phyloP scores from a whole-genome alignment of 192 early-diverging fungal genomes.

The Backusella tuberculispora region DNA sequence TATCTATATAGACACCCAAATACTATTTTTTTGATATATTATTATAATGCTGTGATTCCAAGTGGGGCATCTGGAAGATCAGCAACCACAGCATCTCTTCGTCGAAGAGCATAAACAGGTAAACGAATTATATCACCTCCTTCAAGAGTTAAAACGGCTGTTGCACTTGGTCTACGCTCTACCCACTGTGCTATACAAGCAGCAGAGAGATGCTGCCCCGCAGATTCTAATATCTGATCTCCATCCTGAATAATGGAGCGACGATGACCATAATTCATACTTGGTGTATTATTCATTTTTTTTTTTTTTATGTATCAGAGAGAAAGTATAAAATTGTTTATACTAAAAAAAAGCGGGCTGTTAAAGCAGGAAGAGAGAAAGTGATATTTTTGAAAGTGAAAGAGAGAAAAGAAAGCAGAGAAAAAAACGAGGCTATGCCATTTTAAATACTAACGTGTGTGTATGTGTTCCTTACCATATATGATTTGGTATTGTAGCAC shows the following conservation, averaged over 20 bases:
- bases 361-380: neutral
- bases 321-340: neutral
- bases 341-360: neutral
- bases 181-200: constrained; percentile 28
- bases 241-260: constrained; percentile 21
- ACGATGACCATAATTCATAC: constrained; percentile 4
- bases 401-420: neutral
- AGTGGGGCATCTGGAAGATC: constrained; percentile 35
- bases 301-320: neutral
- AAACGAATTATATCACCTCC: constrained; percentile 26
- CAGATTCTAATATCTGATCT: constrained; percentile 22
- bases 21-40: neutral
- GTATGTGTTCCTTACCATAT: constrained; percentile 1
- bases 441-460: constrained; percentile 12
- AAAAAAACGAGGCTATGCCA: neutral
- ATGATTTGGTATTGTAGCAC: neutral
- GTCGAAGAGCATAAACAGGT: constrained; percentile 35
- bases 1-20: neutral
- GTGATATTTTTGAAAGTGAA: neutral
- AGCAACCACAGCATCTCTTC: constrained; percentile 39
- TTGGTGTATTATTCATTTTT: constrained; percentile 18
- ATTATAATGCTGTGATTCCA: constrained; percentile 16
- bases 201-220: constrained; percentile 22
- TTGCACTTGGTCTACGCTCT: constrained; percentile 21
- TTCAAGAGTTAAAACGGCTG: constrained; percentile 24